These are phyloP conservation scores for Monosporascus sp. DNA, from an alignment of 2,329 filamentous ascomycete species.

Conservation along the genomic window DNA sequence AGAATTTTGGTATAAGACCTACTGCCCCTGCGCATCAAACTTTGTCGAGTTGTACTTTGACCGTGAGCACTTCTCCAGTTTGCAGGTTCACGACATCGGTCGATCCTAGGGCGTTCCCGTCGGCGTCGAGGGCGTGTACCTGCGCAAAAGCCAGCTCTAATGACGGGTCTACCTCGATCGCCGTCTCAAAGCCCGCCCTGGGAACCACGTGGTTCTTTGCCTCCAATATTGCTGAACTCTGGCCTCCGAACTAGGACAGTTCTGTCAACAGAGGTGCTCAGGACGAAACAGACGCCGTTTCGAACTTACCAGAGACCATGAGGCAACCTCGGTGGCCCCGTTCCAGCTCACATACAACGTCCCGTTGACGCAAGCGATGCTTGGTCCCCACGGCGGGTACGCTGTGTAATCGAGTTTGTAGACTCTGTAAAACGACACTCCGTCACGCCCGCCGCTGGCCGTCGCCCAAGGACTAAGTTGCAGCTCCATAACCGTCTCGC, in stretches of 20 bases:
- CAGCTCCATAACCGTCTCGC: conserved; percentile 44
- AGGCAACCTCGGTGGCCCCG: conserved; percentile 33
- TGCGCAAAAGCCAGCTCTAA: not conserved
- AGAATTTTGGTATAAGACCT: too few species aligned
- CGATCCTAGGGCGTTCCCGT: not conserved
- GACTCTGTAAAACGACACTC: conserved; percentile 42
- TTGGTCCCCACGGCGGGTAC: conserved; percentile 21
- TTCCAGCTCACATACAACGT: conserved; percentile 37
- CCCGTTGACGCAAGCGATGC: conserved; percentile 11
- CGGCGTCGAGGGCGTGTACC: not conserved
- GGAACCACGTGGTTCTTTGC: not conserved
- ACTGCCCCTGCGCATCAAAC: too few species aligned
- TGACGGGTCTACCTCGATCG: not conserved
- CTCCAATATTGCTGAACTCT: not conserved
- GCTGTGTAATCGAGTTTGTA: conserved; percentile 47
- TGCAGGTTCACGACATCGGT: not conserved
- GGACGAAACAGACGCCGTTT: not conserved
- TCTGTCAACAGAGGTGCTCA: not conserved
- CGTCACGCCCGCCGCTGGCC: conserved; percentile 22
- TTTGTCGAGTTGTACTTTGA: not conserved
- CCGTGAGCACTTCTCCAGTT: not conserved
- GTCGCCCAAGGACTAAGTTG: conserved; percentile 31
- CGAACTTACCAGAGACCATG: conserved; percentile 17
- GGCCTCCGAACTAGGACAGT: not conserved
- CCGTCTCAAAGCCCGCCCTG: not conserved